Percentiles rank a stretch among this genome's conserved stretches.
Evolutionary conservation across 495 filamentous ascomycete genomes (phyloP).

Genomic region (Aspergillus cavernicola): DNA sequence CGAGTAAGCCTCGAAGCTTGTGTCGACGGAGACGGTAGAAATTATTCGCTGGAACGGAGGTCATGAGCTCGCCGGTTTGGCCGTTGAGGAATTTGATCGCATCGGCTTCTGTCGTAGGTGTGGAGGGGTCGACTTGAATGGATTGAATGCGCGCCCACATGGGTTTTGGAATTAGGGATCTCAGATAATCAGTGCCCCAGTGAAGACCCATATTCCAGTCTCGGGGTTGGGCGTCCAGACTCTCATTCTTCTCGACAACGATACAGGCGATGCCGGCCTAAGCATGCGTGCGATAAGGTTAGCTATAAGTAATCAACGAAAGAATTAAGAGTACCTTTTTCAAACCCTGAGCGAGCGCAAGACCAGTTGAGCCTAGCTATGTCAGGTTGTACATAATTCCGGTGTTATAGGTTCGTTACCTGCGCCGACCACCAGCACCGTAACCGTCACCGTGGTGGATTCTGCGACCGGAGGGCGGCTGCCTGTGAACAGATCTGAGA

Average conservation of each 20-base stretch:
- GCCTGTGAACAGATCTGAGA: not conserved
- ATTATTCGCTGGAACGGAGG: slow-evolving; percentile 28
- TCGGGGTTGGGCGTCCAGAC: slow-evolving; percentile 36
- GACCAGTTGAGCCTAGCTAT: slow-evolving; percentile 31
- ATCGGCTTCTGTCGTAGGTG: slow-evolving; percentile 31
- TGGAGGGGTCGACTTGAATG: slow-evolving; percentile 36
- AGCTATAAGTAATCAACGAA: too few species aligned
- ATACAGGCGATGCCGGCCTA: slow-evolving; percentile 48
- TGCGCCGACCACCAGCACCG: slow-evolving; percentile 21
- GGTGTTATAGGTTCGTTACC: slow-evolving; percentile 6
- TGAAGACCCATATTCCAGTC: slow-evolving; percentile 58
- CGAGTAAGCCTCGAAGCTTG: slow-evolving; percentile 37
- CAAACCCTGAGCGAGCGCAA: slow-evolving; percentile 43
- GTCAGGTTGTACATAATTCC: not conserved
- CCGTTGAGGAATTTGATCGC: slow-evolving; percentile 42
- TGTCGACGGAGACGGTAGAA: slow-evolving; percentile 45
- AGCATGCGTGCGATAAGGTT: not conserved
- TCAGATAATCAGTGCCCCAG: slow-evolving; percentile 45
- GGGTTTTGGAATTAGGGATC: slow-evolving; percentile 33
- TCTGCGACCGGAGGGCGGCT: not conserved
- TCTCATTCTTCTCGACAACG: slow-evolving; percentile 45
- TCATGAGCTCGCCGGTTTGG: slow-evolving; percentile 43
- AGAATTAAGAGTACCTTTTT: slow-evolving; percentile 30
- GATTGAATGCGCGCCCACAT: slow-evolving; percentile 31
- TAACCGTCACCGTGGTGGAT: not conserved